phyloP scores from a whole-genome alignment of 345 rosid genomes.

The Sisymbrium irio region DNA sequence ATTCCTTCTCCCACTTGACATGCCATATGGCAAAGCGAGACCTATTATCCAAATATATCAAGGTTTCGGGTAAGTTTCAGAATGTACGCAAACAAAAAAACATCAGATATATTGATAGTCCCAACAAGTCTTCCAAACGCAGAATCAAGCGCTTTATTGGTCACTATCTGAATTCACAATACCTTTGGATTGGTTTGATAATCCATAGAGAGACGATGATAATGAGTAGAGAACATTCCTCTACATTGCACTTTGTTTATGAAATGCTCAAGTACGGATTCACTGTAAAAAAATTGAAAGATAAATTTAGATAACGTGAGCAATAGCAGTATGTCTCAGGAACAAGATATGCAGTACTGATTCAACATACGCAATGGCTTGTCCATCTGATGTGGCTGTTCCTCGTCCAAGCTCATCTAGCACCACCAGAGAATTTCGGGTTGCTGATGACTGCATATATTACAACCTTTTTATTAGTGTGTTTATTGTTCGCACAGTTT shows the following conservation, averaged over 20 bases:
- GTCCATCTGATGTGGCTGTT: slow-evolving; percentile 96
- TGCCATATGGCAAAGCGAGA: slow-evolving; percentile 88
- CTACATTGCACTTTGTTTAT: slow-evolving; percentile 72
- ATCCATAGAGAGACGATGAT: slow-evolving; percentile 82
- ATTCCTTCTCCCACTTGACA: slow-evolving; percentile 76
- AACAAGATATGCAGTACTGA: slow-evolving; percentile 12
- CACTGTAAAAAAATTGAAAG: slow-evolving; percentile 41
- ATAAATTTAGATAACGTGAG: not conserved
- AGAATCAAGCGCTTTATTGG: not conserved
- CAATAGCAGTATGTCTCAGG: not conserved
- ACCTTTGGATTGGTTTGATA: slow-evolving; percentile 60
- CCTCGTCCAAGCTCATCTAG: slow-evolving; percentile 99
- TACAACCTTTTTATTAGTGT: not conserved
- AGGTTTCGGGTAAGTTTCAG: not conserved
- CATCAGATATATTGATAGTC: slow-evolving; percentile 10
- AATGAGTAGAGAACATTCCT: slow-evolving; percentile 96
- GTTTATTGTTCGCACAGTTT: not conserved
- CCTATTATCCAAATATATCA: slow-evolving; percentile 50
- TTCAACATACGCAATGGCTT: slow-evolving; percentile 87
- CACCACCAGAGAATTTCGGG: slow-evolving; percentile 75
- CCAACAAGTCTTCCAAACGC: not conserved
- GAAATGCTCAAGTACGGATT: slow-evolving; percentile 88
- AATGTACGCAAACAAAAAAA: not conserved
- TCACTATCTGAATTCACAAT: not conserved
- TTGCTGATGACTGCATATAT: slow-evolving; percentile 69